Conservation (phyloP, 768 basidiomycete genomes). For the Kondoa malvinella region DNA sequence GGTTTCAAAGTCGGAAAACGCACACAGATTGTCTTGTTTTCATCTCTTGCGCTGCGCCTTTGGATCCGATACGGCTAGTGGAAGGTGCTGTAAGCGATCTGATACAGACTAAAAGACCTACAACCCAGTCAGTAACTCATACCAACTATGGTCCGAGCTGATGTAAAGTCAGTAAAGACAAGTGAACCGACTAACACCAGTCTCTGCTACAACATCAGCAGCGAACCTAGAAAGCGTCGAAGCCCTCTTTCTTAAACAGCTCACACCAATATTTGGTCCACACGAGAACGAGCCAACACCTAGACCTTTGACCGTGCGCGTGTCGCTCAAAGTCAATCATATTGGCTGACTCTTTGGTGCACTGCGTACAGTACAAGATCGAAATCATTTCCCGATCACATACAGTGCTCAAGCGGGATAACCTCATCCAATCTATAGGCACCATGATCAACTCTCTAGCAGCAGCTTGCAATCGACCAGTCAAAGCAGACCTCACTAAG, state of each 20-base stretch:
- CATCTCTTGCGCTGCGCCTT: conserved; percentile 1
- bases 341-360: background rate
- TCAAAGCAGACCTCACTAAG: background rate
- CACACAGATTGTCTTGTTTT: background rate
- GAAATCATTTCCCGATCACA: background rate
- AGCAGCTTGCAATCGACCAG: background rate
- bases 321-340: background rate
- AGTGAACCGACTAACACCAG: background rate
- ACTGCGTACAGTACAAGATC: conserved; percentile 3
- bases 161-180: background rate
- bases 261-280: background rate
- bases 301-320: background rate
- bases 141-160: background rate
- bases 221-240: background rate
- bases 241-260: background rate
- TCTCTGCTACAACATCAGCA: background rate
- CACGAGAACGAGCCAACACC: background rate
- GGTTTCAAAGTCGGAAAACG: background rate
- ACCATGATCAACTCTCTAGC: background rate
- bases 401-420: background rate
- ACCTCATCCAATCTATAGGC: background rate
- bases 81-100: background rate
- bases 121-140: background rate
- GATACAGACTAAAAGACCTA: background rate
- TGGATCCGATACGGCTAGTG: background rate